phyloP scores from a whole-genome alignment of 805 yeast species.

The Saccharomycopsis fodiens region DNA sequence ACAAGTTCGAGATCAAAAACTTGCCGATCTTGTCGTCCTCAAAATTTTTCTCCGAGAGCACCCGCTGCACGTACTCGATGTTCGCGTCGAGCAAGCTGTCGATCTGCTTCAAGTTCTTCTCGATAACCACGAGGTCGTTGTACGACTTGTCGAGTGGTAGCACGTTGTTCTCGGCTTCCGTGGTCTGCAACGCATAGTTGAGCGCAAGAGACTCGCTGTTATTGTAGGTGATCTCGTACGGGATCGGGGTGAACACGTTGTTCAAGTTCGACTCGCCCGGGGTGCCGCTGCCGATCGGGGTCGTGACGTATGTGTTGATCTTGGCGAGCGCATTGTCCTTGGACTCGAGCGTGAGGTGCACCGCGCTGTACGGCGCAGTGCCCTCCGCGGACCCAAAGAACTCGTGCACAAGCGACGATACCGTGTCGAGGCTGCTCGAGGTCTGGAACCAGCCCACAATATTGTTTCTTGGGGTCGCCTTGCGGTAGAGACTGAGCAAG shows the following conservation, averaged over 20 bases:
- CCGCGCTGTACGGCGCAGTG: slow-evolving; percentile 68
- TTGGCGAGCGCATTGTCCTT: slow-evolving; percentile 45
- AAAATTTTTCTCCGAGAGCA: slow-evolving; percentile 35
- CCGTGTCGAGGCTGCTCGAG: slow-evolving; percentile 51
- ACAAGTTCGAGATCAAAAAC: slow-evolving; percentile 50
- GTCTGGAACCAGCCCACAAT: slow-evolving; percentile 85
- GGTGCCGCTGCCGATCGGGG: slow-evolving; percentile 56
- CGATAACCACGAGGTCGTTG: slow-evolving; percentile 39
- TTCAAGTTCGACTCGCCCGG: slow-evolving; percentile 24
- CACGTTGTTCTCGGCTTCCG: slow-evolving; percentile 27
- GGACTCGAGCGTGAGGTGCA: slow-evolving; percentile 68
- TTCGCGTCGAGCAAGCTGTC: slow-evolving; percentile 42
- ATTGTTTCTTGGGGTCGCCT: slow-evolving; percentile 68
- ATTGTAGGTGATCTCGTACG: slow-evolving; percentile 50
- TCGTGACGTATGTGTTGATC: slow-evolving; percentile 65
- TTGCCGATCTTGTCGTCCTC: slow-evolving; percentile 58
- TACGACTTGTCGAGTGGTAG: slow-evolving; percentile 29
- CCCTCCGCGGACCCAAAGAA: slow-evolving; percentile 68
- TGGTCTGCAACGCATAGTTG: slow-evolving; percentile 32
- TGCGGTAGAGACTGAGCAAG: slow-evolving; percentile 63
- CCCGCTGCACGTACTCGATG: slow-evolving; percentile 38
- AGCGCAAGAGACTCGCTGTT: slow-evolving; percentile 56
- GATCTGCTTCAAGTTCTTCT: slow-evolving; percentile 38
- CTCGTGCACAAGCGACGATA: slow-evolving; percentile 74
- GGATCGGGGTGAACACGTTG: slow-evolving; percentile 67